Evolutionary conservation across 192 early-diverging fungal genomes (phyloP), one percentile per base, ranked within the genome.

Genomic region (Podila horticola): DNA sequence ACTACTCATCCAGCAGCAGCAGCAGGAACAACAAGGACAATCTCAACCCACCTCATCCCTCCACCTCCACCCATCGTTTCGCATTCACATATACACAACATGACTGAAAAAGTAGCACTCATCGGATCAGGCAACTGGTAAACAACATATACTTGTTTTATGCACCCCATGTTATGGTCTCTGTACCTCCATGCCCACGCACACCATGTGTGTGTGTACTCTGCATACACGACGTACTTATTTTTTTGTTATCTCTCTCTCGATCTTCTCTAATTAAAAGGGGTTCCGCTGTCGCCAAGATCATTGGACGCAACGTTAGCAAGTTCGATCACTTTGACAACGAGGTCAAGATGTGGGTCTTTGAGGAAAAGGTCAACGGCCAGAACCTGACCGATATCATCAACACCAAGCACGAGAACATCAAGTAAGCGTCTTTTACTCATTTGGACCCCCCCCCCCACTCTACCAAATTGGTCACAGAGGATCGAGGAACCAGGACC

Each of bases 91-190:
- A 19, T 28, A 66, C 73, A 67, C 58, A 51, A 49, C 62, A 75
- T 75, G 74, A 58, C 62, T 17, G 94, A 97, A 86, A 93, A 92
- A 79, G 94, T 96, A 31, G 91, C 90, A 74, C 86, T 98, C 58
- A 94, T 98, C 60, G 97, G 97, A 50, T 95, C 94, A 17, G 97
- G 97, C 66, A 98, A 98, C 88, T 98, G 96, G 95, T 95, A 91
- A 79, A 82, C 11, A 19, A 5, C 45, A 26, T 12, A 38, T 26
- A 24, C 45, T 22, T 28, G 22, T 31, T 6, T 22, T 45, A 45
- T 45, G 41, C 41, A 41, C 41, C 13, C 41, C 41, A 45, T 45
- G 41, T 12, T 36, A 13, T 45, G 11, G 15, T 17, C 41, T 17
- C 15, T 45, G 41, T 45, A 45, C 41, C 15, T 45, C 41, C 41